A percentile compares a stretch with the other conserved stretches of the same genome.
phyloP scores from a whole-genome alignment of 345 rosid genomes.

The Hibiscus syriacus region DNA sequence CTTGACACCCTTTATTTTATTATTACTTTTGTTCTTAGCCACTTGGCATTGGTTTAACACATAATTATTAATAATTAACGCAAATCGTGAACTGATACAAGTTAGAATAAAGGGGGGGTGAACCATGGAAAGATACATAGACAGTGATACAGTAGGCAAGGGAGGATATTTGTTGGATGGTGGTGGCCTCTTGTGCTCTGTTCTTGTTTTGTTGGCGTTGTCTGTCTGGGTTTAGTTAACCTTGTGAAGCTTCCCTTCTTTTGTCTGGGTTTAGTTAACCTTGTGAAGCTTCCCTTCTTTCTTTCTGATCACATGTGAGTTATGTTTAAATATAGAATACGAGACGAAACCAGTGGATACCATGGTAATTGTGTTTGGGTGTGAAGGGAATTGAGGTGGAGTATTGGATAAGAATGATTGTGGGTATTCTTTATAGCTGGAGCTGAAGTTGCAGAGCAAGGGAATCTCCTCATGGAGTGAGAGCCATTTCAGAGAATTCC shows the following conservation, averaged over 20 bases:
- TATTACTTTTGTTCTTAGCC: conserved; percentile 3
- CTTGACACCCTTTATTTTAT: not conserved
- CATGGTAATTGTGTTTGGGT: not conserved
- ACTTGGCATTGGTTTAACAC: conserved; percentile 10
- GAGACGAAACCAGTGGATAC: not conserved
- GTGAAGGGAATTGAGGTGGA: conserved; percentile 17
- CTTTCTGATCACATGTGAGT: too few species aligned
- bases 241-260: conserved; percentile 15
- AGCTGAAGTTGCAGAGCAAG: conserved; percentile 7
- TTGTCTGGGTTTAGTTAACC: conserved; percentile 4
- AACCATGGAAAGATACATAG: conserved; percentile 17
- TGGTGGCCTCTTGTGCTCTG: not conserved
- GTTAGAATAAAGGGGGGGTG: conserved; percentile 2
- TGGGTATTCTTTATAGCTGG: conserved; percentile 31
- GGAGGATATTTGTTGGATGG: conserved; percentile 19
- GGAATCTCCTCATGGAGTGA: conserved; percentile 17
- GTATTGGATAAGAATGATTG: conserved; percentile 34
- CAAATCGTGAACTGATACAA: not conserved
- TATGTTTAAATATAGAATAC: too few species aligned
- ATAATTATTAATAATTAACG: not conserved
- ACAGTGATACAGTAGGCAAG: not conserved
- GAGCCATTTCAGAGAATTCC: not conserved
- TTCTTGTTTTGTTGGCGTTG: not conserved
- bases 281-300: conserved; percentile 15
- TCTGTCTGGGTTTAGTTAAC: conserved; percentile 1